Evolutionary conservation across 2,329 filamentous ascomycete species (phyloP).

Genomic region (Alternaria panax): DNA sequence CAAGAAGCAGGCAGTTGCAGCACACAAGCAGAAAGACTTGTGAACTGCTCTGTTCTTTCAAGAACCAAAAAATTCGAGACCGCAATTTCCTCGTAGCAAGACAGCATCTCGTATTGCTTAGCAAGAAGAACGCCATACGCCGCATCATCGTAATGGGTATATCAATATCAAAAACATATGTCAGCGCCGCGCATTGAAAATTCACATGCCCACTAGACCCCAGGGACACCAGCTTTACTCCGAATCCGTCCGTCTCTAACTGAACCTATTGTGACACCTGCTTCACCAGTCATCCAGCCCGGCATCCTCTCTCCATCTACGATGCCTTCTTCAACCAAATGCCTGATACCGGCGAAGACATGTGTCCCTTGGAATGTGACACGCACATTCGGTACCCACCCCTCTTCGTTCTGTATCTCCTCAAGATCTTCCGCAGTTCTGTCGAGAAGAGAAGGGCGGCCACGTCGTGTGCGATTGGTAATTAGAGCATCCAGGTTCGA

Average conservation of each 20-base stretch:
- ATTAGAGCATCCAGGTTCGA: conserved; percentile 25
- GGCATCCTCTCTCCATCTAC: conserved; percentile 82
- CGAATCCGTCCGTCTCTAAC: conserved; percentile 71
- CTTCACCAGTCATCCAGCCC: conserved; percentile 90
- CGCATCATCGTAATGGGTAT: conserved; percentile 33
- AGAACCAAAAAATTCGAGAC: background rate
- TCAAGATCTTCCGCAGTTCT: conserved; percentile 41
- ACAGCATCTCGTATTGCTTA: background rate
- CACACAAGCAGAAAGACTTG: background rate
- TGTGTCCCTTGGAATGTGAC: conserved; percentile 78
- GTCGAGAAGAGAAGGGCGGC: conserved; percentile 46
- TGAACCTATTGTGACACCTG: conserved; percentile 76
- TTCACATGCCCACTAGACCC: conserved; percentile 22
- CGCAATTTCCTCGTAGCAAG: background rate
- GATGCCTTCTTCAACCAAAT: conserved; percentile 77
- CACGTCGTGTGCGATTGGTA: conserved; percentile 31
- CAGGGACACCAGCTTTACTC: conserved; percentile 36
- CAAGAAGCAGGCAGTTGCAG: background rate
- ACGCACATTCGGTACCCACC: conserved; percentile 66
- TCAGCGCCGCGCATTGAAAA: conserved; percentile 14
- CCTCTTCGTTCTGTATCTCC: conserved; percentile 32
- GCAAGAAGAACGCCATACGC: conserved; percentile 24
- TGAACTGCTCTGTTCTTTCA: background rate
- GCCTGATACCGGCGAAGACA: conserved; percentile 80
- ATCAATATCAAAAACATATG: conserved; percentile 29